A percentile compares a stretch with the other conserved stretches of the same genome.
Evolutionary conservation across 1,284 basidiomycete species (phyloP).

Genomic region (Microbotryum scabiosae): DNA sequence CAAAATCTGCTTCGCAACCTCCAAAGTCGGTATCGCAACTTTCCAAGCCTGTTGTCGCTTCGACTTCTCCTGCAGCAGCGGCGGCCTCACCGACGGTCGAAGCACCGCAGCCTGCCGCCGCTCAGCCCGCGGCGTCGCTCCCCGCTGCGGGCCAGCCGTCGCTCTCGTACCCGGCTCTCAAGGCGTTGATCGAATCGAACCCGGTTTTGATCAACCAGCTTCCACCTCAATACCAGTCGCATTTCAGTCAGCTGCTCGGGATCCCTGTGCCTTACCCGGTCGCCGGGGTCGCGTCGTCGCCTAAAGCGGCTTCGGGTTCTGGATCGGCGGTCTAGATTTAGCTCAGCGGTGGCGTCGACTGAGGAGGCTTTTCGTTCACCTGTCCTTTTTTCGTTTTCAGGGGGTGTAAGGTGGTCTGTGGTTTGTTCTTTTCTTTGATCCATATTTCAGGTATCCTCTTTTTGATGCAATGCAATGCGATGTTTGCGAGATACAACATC

Average conservation of each 20-base stretch:
- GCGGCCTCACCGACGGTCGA: background rate
- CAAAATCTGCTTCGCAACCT: background rate
- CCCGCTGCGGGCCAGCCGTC: conserved; percentile 10
- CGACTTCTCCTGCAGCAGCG: background rate
- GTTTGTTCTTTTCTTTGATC: no score
- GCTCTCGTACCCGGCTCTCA: conserved; percentile 23
- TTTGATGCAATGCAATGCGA: no score
- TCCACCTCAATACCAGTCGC: conserved; percentile 21
- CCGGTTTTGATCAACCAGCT: conserved; percentile 24
- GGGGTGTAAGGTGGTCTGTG: no score
- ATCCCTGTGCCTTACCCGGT: conserved; percentile 4
- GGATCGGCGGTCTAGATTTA: no score
- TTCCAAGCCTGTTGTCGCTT: background rate
- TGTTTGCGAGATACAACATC: no score
- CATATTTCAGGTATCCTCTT: no score
- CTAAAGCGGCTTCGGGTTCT: no score
- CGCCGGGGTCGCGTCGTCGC: background rate
- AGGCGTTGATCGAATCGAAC: conserved; percentile 14
- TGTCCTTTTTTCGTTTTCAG: no score
- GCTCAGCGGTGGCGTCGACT: no score
- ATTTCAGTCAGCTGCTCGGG: conserved; percentile 8
- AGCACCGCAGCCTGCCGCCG: no score
- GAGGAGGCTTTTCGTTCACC: no score
- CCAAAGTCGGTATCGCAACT: background rate
- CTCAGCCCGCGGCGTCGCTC: background rate